phyloP scores from a whole-genome alignment of 108 stramenopile genomes.

The Pseudonitzschia multiseries region DNA sequence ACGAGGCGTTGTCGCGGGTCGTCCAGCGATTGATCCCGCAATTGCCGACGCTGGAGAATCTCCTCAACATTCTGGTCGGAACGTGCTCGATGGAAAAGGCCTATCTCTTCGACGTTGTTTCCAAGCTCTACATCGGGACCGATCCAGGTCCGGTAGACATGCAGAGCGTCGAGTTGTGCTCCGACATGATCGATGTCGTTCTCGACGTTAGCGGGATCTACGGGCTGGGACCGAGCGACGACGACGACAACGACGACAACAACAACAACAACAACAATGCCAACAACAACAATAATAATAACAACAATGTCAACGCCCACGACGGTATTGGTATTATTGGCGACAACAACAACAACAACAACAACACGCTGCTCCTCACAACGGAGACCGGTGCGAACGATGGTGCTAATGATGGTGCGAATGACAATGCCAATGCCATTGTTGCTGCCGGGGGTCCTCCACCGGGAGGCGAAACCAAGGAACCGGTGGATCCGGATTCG shows the following conservation, averaged over 20 bases:
- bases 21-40: constrained; percentile 94
- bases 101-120: constrained; percentile 96
- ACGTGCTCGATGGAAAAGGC: constrained; percentile 98
- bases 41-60: constrained; percentile 88
- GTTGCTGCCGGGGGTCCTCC: no score
- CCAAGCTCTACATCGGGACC: constrained; percentile 94
- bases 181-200: constrained; percentile 99
- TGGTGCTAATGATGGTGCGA: neutral
- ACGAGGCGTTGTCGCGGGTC: constrained; percentile 92
- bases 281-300: constrained; percentile 17
- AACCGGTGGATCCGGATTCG: constrained; percentile 62
- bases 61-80: constrained; percentile 91
- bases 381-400: neutral
- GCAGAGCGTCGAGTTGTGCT: constrained; percentile 95
- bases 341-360: no score
- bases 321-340: no score
- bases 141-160: constrained; percentile 97
- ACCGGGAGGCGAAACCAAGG: constrained; percentile 7
- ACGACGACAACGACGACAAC: constrained; percentile 23
- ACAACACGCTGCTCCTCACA: no score
- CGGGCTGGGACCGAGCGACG: constrained; percentile 64
- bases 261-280: constrained; percentile 14
- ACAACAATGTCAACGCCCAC: no score
- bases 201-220: constrained; percentile 99
- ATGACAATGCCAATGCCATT: no score